Base-by-base conservation (phyloP, 257 asterid genomes). In the Paulownia fortunei region DNA sequence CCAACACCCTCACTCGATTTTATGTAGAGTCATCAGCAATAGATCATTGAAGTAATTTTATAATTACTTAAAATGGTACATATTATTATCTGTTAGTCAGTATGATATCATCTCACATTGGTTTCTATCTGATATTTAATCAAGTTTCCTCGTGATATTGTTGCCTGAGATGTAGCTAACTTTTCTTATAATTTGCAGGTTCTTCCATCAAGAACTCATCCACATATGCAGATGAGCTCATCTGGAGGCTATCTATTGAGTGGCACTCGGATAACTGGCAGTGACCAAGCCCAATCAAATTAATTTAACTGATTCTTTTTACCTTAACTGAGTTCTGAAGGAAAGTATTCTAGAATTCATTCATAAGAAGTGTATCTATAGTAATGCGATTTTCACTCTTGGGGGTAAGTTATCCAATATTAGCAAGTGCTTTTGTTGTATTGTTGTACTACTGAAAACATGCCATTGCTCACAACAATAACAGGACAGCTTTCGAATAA, bases 171-270 rank as follows among this genome's bases (percentile, higher is more conserved):
- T 4, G 47, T 13, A 5, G 63, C 46, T 16, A 2, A 18, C 0
- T 2, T 37, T 12, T 42, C 3, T 52, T 41, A 8, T 46, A 54
- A 49, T 4, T 27, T 73, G 76, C 88, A 93, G 98, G 99, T 95
- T 73, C 97, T 95, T 80, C 97, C 97, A 42, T 91, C 91, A 18
- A 89, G 98, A 89, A 91, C 94, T 51, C 99, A 95, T 80, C 98
- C 98, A 36, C 97, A 88, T 46, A 95, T 95, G 97, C 98, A 91
- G 82, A 95, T 95, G 99, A 93, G 97, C 79, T 84, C 96, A 9
- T 85, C 92, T 5, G 97, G 99, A 19, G 99, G 97, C 72, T 93
- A 91, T 68, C 76, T 95, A 49, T 70, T 95, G 82, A 87, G 96
- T 37, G 99, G 99, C 79, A 91, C 87, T 36, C 87, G 92, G 49